These are phyloP conservation scores for Aspergillus incahuasiensis DNA, from an alignment of 495 filamentous ascomycete species.

Conservation along the genomic window DNA sequence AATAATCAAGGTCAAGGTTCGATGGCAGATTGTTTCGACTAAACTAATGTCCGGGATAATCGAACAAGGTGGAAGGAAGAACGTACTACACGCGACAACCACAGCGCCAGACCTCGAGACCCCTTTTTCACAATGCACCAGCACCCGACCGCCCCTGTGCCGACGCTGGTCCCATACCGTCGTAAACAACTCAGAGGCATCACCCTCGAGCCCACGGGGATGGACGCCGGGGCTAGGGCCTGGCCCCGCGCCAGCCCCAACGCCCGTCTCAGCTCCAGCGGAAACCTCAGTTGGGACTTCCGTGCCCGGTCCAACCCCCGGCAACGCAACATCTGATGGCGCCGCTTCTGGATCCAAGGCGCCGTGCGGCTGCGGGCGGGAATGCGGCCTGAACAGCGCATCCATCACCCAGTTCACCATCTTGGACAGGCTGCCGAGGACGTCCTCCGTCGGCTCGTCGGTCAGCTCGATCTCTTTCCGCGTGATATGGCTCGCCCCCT, in stretches of 20 bases:
- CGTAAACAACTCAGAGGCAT: neutral
- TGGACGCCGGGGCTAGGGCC: no score
- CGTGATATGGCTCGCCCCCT: neutral
- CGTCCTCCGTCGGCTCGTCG: conserved; percentile 6
- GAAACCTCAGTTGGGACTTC: neutral
- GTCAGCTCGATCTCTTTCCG: conserved; percentile 4
- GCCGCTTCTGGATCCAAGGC: no score
- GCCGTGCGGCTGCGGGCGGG: no score
- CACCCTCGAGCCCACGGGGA: no score
- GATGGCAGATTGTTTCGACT: no score
- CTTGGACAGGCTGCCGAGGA: neutral
- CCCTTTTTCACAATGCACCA: conserved; percentile 8
- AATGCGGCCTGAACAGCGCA: neutral
- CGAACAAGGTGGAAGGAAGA: neutral
- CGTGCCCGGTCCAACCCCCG: no score
- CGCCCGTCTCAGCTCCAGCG: neutral
- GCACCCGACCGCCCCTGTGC: neutral
- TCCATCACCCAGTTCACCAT: neutral
- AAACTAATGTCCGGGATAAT: neutral
- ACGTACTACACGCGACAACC: conserved; percentile 9
- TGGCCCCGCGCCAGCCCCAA: neutral
- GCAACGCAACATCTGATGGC: no score
- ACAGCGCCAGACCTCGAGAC: conserved; percentile 8
- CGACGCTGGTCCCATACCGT: neutral
- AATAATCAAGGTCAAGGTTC: no score